Evolutionary conservation across 805 yeast genomes (phyloP).

Genomic region (Kodamaea restingae): DNA sequence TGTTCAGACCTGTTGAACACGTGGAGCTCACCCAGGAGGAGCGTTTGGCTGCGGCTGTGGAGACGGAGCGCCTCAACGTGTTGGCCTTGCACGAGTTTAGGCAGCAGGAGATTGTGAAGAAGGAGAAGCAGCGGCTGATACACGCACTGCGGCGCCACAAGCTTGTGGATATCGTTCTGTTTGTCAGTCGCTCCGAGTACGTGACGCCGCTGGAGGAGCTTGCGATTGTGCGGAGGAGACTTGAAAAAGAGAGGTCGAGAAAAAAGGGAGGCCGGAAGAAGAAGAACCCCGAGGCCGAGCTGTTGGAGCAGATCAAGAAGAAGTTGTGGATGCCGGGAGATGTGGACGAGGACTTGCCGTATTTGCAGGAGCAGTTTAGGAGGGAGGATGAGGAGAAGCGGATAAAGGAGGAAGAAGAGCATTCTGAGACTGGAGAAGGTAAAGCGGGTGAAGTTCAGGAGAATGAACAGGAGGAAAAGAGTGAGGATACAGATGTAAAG

Average conservation of each 20-base stretch:
- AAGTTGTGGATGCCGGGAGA: conserved; percentile 30
- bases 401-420: conserved; percentile 7
- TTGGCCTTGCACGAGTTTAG: conserved; percentile 70
- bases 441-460: not conserved
- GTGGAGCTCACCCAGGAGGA: conserved; percentile 67
- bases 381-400: conserved; percentile 18
- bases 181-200: conserved; percentile 42
- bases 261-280: conserved; percentile 24
- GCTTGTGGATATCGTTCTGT: conserved; percentile 56
- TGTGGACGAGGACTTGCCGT: conserved; percentile 23
- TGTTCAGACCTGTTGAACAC: conserved; percentile 32
- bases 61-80: conserved; percentile 75
- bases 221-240: conserved; percentile 36
- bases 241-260: conserved; percentile 31
- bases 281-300: conserved; percentile 6
- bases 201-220: conserved; percentile 66
- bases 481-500: conserved; percentile 3
- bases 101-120: conserved; percentile 80
- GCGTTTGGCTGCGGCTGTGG: conserved; percentile 73
- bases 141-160: conserved; percentile 62
- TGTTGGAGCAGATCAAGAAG: conserved; percentile 3
- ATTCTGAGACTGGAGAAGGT: conserved; percentile 1
- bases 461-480: not conserved
- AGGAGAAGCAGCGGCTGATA: conserved; percentile 69
- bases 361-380: conserved; percentile 24